Evolutionary conservation across 2,329 filamentous ascomycete genomes (phyloP), one percentile per base, ranked within the genome.

Genomic region (Pseudogymnoascus sp.): DNA sequence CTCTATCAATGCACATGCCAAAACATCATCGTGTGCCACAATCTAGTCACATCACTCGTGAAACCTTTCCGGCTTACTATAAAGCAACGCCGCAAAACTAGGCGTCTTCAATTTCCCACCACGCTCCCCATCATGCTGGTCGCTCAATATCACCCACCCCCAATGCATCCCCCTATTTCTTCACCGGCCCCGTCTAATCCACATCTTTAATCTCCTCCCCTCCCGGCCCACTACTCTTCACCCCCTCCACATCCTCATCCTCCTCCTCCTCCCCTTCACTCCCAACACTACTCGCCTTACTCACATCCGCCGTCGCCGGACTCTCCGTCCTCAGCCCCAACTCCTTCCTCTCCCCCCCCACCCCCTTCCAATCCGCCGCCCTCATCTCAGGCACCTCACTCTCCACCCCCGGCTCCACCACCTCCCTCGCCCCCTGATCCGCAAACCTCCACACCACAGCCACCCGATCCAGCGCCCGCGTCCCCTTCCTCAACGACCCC

Each of bases 401-500:
- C 3, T 87, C 85, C 37, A 84, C 79, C 14, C 79, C 80, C 0
- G 91, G 90, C 73, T 92, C 85, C 38, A 87, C 78, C 38, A 81
- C 68, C 66, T 69, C 66, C 28, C 63, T 69, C 61, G 33, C 64
- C 60, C 62, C 63, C 8, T 26, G 59, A 4, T 68, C 70, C 14
- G 66, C 68, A 2, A 78, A 41, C 66, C 86, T 85, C 95, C 95
- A 99, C 0, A 96, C 88, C 0, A 98, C 89, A 10, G 90, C 87
- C 24, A 98, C 79, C 41, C 84, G 84, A 72, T 99, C 93, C 7
- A 96, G 85, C 0, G 90, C 91, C 46, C 88, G 82, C 0, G 89
- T 89, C 0, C 95, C 95, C 73, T 96, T 96, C 33, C 87, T 83
- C 22, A 82, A 86, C 4, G 89, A 93, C 0, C 95, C 95, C 74